A percentile compares a stretch with the other conserved stretches of the same genome.
Evolutionary conservation across 1,284 basidiomycete species (phyloP).

Genomic region (Tausonia pullulans): DNA sequence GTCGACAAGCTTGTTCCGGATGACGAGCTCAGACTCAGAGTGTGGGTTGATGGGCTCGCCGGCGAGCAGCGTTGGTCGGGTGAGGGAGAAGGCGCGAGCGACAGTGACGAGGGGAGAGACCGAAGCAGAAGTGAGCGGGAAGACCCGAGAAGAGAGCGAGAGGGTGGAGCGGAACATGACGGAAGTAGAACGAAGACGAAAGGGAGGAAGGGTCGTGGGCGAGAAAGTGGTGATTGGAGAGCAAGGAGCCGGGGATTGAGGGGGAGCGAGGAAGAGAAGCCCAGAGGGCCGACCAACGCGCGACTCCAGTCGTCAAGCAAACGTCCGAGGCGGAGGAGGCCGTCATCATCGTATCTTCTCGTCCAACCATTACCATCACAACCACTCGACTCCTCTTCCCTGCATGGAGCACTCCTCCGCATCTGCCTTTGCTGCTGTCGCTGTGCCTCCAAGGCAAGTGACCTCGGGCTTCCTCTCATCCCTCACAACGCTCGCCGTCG

Average conservation of each 20-base stretch:
- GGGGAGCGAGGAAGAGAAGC: background rate
- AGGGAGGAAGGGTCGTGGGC: too few species aligned
- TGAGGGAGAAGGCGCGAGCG: background rate
- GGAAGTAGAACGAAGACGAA: background rate
- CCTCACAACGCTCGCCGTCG: background rate
- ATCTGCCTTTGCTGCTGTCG: too few species aligned
- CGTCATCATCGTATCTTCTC: too few species aligned
- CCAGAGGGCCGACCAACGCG: too few species aligned
- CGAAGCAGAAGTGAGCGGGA: background rate
- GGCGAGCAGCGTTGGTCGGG: background rate
- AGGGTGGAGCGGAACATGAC: background rate
- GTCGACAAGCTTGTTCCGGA: constrained; percentile 15
- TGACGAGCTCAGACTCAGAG: constrained; percentile 6
- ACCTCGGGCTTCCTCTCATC: constrained; percentile 13
- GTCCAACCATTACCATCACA: too few species aligned
- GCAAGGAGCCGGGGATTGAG: background rate
- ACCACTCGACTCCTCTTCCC: too few species aligned
- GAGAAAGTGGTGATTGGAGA: too few species aligned
- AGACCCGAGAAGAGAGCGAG: background rate
- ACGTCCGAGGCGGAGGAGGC: too few species aligned
- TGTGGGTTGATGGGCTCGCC: constrained; percentile 3
- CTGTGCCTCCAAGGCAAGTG: too few species aligned
- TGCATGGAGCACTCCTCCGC: too few species aligned
- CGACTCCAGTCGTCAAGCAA: too few species aligned
- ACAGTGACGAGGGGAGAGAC: background rate